Percentiles rank a stretch among this genome's conserved stretches.
Evolutionary conservation across 345 rosid species (phyloP).

Genomic region (Abelmoschus esculentus): DNA sequence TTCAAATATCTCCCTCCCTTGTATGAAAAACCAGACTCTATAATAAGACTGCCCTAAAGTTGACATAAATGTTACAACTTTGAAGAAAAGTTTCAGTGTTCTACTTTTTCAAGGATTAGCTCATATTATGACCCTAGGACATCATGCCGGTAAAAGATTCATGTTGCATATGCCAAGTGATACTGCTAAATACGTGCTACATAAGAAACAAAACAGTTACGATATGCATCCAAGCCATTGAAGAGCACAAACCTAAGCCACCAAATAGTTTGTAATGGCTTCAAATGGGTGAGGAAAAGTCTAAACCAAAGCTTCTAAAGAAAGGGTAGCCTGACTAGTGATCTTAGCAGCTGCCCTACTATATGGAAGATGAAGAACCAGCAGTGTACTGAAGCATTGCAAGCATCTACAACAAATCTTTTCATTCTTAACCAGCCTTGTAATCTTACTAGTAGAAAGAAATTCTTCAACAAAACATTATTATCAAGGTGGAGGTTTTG

Average conservation of each 20-base stretch:
- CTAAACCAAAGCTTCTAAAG: not conserved
- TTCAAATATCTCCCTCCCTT: too few relatives aligned
- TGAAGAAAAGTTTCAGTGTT: not conserved
- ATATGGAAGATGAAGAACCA: not conserved
- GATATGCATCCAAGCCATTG: not conserved
- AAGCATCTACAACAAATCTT: not conserved
- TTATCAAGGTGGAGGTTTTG: not conserved
- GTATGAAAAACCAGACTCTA: too few relatives aligned
- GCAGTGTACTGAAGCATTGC: not conserved
- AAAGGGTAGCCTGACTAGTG: too few relatives aligned
- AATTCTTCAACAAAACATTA: not conserved
- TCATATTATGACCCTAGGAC: not conserved
- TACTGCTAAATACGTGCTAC: not conserved
- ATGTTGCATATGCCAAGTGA: not conserved
- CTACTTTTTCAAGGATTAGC: not conserved
- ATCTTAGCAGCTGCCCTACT: not conserved
- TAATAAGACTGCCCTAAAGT: too few relatives aligned
- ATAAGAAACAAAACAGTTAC: not conserved
- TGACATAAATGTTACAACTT: too few relatives aligned
- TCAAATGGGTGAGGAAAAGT: not conserved
- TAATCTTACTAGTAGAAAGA: not conserved
- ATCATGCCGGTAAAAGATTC: not conserved
- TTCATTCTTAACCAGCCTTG: not conserved
- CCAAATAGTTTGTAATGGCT: not conserved
- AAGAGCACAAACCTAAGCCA: not conserved